Evolutionary conservation across 2,329 filamentous ascomycete species (phyloP).

Genomic region (Epichloe scottii): DNA sequence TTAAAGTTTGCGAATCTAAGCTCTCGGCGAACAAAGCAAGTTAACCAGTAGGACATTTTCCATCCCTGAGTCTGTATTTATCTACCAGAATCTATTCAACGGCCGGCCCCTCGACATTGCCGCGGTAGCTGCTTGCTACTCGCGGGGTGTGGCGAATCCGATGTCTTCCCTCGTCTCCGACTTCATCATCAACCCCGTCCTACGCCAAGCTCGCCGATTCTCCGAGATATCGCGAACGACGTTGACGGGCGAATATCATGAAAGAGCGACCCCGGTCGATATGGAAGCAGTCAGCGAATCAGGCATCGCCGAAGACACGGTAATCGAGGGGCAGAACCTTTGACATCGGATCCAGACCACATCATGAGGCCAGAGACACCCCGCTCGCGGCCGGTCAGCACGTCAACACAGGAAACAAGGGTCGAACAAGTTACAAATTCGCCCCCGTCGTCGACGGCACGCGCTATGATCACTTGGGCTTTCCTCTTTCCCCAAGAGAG

Average conservation of each 20-base stretch:
- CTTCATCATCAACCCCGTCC: conserved; percentile 52
- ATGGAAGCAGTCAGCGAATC: conserved; percentile 17
- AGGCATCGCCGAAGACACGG: conserved; percentile 10
- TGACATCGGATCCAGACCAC: not conserved
- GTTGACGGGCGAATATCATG: conserved; percentile 23
- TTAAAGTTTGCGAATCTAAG: not conserved
- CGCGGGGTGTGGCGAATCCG: conserved; percentile 10
- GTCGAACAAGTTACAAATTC: conserved; percentile 16
- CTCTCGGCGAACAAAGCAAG: not conserved
- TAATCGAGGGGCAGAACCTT: conserved; percentile 3
- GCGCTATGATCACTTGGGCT: conserved; percentile 21
- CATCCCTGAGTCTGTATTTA: not conserved
- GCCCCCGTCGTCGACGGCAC: conserved; percentile 12
- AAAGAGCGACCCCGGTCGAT: conserved; percentile 9
- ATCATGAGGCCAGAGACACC: conserved; percentile 13
- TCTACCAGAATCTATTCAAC: not conserved
- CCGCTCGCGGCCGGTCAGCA: conserved; percentile 18
- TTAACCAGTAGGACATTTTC: not conserved
- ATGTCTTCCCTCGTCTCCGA: conserved; percentile 55
- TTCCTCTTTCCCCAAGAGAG: conserved; percentile 18
- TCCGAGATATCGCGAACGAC: conserved; percentile 36
- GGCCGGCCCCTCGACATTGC: not conserved
- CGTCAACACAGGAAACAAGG: conserved; percentile 22
- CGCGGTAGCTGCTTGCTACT: not conserved
- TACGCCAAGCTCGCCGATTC: conserved; percentile 53